Conservation (phyloP, 352 stramenopile genomes). For the Phytophthora ramorum region DNA sequence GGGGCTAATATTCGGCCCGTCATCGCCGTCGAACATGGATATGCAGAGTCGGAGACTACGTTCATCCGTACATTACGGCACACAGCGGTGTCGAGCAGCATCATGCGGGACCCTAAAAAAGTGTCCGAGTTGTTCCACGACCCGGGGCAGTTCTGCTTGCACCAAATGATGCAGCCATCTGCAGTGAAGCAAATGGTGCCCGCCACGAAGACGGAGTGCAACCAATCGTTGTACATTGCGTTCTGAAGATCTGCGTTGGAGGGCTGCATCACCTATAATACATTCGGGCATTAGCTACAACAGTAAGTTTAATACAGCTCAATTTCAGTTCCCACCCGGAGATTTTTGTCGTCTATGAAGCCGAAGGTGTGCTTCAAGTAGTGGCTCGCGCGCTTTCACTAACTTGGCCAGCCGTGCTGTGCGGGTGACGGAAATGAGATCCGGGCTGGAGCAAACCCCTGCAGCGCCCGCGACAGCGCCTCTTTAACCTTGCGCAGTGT, state of each 20-base stretch:
- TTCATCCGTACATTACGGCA: not conserved
- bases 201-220: slow-evolving; percentile 7
- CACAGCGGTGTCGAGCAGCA: not conserved
- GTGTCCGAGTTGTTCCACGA: slow-evolving; percentile 1
- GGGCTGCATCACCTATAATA: not conserved
- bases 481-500: not conserved
- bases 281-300: not conserved
- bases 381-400: not conserved
- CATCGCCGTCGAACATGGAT: not conserved
- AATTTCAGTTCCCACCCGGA: not conserved
- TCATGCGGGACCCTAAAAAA: not conserved
- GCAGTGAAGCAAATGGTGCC: slow-evolving; percentile 8
- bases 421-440: not conserved
- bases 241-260: not conserved
- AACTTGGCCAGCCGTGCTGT: not conserved
- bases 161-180: slow-evolving; percentile 8
- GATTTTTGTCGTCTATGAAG: not conserved
- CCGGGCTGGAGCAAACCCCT: not conserved
- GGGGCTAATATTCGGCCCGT: not conserved
- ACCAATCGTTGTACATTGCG: not conserved
- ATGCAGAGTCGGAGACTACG: not conserved
- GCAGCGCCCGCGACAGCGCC: not conserved
- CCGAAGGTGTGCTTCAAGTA: not conserved
- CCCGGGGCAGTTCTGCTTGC: slow-evolving; percentile 24
- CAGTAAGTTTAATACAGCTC: not conserved